A percentile compares a stretch with the other conserved stretches of the same genome.
Evolutionary conservation across 495 filamentous ascomycete species (phyloP).

Genomic region (Melanomma pulvis-pyrius): DNA sequence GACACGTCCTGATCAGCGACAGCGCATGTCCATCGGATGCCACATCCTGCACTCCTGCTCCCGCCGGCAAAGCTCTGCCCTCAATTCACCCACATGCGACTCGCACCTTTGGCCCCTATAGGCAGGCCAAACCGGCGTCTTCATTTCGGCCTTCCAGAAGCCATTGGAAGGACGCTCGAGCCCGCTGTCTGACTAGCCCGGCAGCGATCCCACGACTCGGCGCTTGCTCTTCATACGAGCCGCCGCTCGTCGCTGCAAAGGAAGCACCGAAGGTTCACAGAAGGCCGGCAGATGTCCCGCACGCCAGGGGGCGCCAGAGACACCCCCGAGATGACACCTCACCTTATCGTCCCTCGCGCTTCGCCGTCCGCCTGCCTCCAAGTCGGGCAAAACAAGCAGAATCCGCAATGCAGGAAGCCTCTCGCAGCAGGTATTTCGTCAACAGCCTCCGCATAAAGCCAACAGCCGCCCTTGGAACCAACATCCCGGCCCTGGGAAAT

Average conservation of each 20-base stretch:
- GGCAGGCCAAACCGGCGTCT: not conserved
- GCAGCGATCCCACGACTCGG: conserved; percentile 6
- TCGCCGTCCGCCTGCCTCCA: not conserved
- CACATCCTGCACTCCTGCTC: conserved; percentile 12
- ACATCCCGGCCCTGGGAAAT: conserved; percentile 22
- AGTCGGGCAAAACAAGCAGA: conserved; percentile 1
- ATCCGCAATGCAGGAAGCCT: conserved; percentile 8
- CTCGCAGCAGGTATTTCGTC: not conserved
- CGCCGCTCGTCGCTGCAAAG: conserved; percentile 10
- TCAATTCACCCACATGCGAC: conserved; percentile 17
- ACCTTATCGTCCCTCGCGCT: conserved; percentile 4
- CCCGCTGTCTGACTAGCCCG: not conserved
- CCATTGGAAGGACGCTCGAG: conserved; percentile 33
- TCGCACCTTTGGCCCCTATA: not conserved
- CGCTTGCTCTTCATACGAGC: conserved; percentile 3
- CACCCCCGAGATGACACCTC: conserved; percentile 1
- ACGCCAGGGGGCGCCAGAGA: too few species aligned
- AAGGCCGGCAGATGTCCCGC: conserved; percentile 29
- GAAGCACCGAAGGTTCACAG: conserved; percentile 2
- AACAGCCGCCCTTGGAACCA: conserved; percentile 4
- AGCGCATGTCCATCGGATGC: conserved; percentile 8
- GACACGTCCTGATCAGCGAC: not conserved
- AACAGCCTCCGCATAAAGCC: conserved; percentile 3
- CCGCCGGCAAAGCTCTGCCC: conserved; percentile 14
- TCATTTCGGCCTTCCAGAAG: conserved; percentile 18